These are phyloP conservation scores for Claviceps capensis DNA, from an alignment of 2,329 filamentous ascomycete genomes.

Conservation along the genomic window DNA sequence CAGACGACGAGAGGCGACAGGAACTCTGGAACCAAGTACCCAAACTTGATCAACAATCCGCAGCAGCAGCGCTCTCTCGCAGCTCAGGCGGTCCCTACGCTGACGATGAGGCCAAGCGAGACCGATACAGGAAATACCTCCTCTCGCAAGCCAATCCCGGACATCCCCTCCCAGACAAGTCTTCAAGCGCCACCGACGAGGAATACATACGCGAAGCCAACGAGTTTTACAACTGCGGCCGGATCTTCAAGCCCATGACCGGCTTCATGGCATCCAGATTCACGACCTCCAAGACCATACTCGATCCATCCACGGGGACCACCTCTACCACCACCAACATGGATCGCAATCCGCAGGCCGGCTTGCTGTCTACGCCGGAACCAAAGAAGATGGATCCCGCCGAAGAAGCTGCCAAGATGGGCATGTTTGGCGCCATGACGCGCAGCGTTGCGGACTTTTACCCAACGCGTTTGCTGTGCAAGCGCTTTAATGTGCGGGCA, in stretches of 20 bases:
- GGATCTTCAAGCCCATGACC: conserved; percentile 81
- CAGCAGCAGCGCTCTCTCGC: conserved; percentile 53
- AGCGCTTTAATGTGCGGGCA: conserved; percentile 78
- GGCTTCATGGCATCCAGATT: conserved; percentile 90
- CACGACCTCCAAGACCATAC: conserved; percentile 50
- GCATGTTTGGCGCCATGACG: conserved; percentile 89
- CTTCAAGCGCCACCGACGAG: conserved; percentile 36
- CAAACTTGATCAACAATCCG: conserved; percentile 50
- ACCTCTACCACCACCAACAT: conserved; percentile 4
- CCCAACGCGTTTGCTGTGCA: conserved; percentile 78
- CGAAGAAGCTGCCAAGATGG: conserved; percentile 72
- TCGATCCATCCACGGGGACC: conserved; percentile 12
- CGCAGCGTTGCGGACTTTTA: conserved; percentile 58
- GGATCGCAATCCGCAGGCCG: conserved; percentile 6
- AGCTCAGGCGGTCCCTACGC: conserved; percentile 61
- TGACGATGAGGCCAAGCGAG: conserved; percentile 65
- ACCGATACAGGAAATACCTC: conserved; percentile 71
- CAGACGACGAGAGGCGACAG: conserved; percentile 48
- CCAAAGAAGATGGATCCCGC: conserved; percentile 48
- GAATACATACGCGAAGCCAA: conserved; percentile 70
- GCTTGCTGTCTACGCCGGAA: conserved; percentile 18
- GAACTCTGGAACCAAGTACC: conserved; percentile 47
- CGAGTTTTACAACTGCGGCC: conserved; percentile 54
- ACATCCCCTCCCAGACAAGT: conserved; percentile 35
- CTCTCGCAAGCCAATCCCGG: conserved; percentile 48